Conservation (phyloP, 306 rosid genomes). For the Quercus engelmannii region DNA sequence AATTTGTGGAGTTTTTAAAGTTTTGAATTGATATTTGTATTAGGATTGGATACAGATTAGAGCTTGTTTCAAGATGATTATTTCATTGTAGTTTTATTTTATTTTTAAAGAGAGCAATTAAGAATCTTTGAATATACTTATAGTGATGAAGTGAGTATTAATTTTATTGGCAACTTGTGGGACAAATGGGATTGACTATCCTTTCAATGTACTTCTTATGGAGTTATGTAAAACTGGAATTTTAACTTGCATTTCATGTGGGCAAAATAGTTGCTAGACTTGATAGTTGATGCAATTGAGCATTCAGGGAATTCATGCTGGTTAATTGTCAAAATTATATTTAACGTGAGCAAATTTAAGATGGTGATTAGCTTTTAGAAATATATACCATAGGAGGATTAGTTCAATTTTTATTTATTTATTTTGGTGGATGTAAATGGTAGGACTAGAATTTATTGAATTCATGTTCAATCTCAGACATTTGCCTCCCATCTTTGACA, state of each 20-base stretch:
- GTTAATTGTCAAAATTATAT: neutral
- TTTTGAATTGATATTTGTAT: conserved; percentile 9
- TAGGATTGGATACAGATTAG: neutral
- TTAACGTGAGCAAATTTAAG: neutral
- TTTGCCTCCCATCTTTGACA: neutral
- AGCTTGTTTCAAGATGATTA: neutral
- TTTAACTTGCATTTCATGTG: neutral
- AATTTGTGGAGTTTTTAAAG: neutral
- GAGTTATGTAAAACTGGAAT: neutral
- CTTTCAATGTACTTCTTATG: neutral
- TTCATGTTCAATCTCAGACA: neutral
- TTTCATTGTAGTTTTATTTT: neutral
- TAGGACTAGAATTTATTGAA: neutral
- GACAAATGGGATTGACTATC: neutral
- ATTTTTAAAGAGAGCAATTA: neutral
- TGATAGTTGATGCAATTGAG: neutral
- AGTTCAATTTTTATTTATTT: neutral
- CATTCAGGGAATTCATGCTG: neutral
- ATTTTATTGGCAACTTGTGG: neutral
- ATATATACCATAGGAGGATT: neutral
- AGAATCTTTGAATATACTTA: neutral
- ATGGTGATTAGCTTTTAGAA: neutral
- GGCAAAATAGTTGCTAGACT: neutral
- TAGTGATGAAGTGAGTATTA: neutral
- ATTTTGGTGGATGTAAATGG: neutral